Evolutionary conservation across 1,284 basidiomycete species (phyloP).

Genomic region (Sporisorium reilianum): DNA sequence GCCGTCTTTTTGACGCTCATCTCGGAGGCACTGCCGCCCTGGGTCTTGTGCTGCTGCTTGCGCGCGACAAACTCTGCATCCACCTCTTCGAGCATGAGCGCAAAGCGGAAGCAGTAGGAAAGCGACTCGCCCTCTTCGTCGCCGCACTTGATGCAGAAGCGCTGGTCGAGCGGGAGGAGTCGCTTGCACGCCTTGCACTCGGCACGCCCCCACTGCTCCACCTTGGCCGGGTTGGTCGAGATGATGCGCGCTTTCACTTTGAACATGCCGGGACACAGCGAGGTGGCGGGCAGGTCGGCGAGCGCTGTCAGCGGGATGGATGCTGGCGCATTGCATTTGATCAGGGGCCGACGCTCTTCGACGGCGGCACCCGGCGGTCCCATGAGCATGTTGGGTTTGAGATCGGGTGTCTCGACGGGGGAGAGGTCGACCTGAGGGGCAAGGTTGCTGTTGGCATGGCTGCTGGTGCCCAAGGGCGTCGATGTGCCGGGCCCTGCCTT

Average conservation of each 20-base stretch:
- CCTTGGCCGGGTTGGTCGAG: slow-evolving; percentile 35
- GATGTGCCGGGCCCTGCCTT: slow-evolving; percentile 1
- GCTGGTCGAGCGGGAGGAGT: slow-evolving; percentile 34
- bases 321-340: slow-evolving; percentile 40
- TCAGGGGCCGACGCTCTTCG: slow-evolving; percentile 22
- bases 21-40: neutral
- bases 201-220: slow-evolving; percentile 39
- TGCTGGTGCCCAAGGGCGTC: slow-evolving; percentile 18
- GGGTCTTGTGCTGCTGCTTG: slow-evolving; percentile 13
- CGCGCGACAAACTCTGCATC: slow-evolving; percentile 32
- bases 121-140: slow-evolving; percentile 48
- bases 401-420: slow-evolving; percentile 19
- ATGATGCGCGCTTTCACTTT: slow-evolving; percentile 40
- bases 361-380: slow-evolving; percentile 13
- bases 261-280: slow-evolving; percentile 40
- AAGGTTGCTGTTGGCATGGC: slow-evolving; percentile 13
- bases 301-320: slow-evolving; percentile 33
- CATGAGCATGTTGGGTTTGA: slow-evolving; percentile 33
- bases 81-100: slow-evolving; percentile 46
- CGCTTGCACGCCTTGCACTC: slow-evolving; percentile 44
- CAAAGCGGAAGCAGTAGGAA: slow-evolving; percentile 38
- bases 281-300: slow-evolving; percentile 29
- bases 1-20: slow-evolving; percentile 8
- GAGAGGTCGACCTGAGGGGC: slow-evolving; percentile 7
- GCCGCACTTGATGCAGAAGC: slow-evolving; percentile 46